Conservation (phyloP, 2,329 filamentous ascomycete genomes). For the Cladophialophora exuberans region DNA sequence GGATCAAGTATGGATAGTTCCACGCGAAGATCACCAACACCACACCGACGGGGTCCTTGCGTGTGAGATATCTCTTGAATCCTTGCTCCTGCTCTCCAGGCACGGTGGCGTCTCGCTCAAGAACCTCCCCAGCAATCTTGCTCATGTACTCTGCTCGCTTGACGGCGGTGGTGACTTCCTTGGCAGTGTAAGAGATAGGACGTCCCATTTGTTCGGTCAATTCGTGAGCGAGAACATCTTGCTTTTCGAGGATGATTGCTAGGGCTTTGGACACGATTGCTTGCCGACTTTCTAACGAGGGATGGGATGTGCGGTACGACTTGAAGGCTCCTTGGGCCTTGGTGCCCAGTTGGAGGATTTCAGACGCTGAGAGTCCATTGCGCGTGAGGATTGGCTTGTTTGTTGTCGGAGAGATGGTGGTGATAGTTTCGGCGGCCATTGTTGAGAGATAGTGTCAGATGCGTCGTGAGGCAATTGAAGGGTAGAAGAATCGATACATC, state of each 20-base stretch:
- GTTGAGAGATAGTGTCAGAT: neutral
- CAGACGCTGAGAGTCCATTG: constrained; percentile 70
- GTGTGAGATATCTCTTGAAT: constrained; percentile 81
- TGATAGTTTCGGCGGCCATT: constrained; percentile 61
- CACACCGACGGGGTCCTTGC: constrained; percentile 84
- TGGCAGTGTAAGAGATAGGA: constrained; percentile 82
- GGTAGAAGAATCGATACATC: neutral
- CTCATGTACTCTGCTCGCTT: constrained; percentile 84
- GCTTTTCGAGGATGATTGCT: constrained; percentile 67
- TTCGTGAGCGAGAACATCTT: constrained; percentile 81
- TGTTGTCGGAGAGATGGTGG: constrained; percentile 87
- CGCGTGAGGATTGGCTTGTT: constrained; percentile 82
- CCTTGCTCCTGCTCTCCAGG: constrained; percentile 82
- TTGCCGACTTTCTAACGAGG: constrained; percentile 74
- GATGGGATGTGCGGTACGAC: constrained; percentile 76
- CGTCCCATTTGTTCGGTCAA: constrained; percentile 94
- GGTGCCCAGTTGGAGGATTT: constrained; percentile 72
- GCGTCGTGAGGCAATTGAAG: neutral
- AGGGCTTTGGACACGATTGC: constrained; percentile 80
- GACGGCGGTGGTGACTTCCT: constrained; percentile 82
- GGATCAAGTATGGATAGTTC: constrained; percentile 96
- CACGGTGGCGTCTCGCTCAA: constrained; percentile 66
- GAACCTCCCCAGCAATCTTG: constrained; percentile 76
- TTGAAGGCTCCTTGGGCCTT: constrained; percentile 75
- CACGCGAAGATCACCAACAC: constrained; percentile 90